Evolutionary conservation across 805 yeast species (phyloP).

Genomic region (Torulaspora microellipsoides): DNA sequence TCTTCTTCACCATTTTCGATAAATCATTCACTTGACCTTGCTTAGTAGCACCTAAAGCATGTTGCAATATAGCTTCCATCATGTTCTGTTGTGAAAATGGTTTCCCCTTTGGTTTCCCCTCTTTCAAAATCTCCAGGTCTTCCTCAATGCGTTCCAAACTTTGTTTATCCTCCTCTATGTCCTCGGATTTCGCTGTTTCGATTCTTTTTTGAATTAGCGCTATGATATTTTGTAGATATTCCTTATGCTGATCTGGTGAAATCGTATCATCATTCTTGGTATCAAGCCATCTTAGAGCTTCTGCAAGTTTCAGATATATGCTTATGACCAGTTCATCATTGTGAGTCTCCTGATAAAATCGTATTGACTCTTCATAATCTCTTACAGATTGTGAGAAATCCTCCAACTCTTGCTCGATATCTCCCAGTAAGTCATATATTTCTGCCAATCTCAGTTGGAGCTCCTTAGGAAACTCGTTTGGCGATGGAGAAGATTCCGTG

Average conservation of each 20-base stretch:
- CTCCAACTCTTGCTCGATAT: slow-evolving; percentile 84
- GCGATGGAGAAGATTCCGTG: slow-evolving; percentile 9
- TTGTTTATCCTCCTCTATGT: slow-evolving; percentile 37
- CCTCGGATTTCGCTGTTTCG: slow-evolving; percentile 37
- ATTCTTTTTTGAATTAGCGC: slow-evolving; percentile 43
- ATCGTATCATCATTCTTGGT: slow-evolving; percentile 7
- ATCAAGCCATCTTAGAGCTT: slow-evolving; percentile 22
- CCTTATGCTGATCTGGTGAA: slow-evolving; percentile 42
- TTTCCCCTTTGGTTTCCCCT: slow-evolving; percentile 44
- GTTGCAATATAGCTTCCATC: slow-evolving; percentile 45
- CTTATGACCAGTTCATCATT: slow-evolving; percentile 9
- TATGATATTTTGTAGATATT: slow-evolving; percentile 51
- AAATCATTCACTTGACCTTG: slow-evolving; percentile 50
- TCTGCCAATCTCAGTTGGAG: slow-evolving; percentile 52
- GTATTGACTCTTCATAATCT: slow-evolving; percentile 58
- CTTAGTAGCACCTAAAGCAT: slow-evolving; percentile 17
- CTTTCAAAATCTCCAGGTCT: slow-evolving; percentile 50
- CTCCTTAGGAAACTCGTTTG: slow-evolving; percentile 36
- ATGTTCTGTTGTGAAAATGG: slow-evolving; percentile 51
- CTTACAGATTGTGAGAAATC: slow-evolving; percentile 72
- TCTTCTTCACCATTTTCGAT: slow-evolving; percentile 59
- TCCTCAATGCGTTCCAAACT: slow-evolving; percentile 52
- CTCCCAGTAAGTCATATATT: slow-evolving; percentile 77
- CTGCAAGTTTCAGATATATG: slow-evolving; percentile 18
- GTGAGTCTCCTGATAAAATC: slow-evolving; percentile 2